Percentiles rank a stretch among this genome's conserved stretches.
Evolutionary conservation across 2,329 filamentous ascomycete genomes (phyloP).

Genomic region (Ceratocystis eucalypticola): DNA sequence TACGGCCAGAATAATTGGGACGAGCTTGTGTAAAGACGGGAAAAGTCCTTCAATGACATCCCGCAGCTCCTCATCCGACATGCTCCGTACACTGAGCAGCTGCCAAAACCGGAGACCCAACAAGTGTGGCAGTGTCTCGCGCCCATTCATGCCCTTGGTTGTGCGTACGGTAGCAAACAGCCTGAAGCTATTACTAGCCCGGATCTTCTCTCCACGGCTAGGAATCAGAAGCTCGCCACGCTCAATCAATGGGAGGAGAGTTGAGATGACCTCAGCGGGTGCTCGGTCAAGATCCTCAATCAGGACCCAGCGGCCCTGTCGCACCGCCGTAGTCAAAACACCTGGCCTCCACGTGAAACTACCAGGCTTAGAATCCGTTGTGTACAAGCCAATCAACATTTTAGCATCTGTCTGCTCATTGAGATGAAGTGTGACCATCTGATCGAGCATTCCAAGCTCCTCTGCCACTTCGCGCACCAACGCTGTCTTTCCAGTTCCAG

Average conservation of each 20-base stretch:
- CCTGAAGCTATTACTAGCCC: conserved; percentile 71
- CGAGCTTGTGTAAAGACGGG: conserved; percentile 52
- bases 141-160: conserved; percentile 51
- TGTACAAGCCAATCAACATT: conserved; percentile 86
- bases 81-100: conserved; percentile 53
- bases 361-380: conserved; percentile 72
- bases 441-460: conserved; percentile 61
- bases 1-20: conserved; percentile 45
- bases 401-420: conserved; percentile 99
- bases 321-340: conserved; percentile 84
- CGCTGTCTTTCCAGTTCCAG: conserved; percentile 84
- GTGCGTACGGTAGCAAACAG: conserved; percentile 87
- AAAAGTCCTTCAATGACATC: conserved; percentile 59
- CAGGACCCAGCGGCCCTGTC: conserved; percentile 88
- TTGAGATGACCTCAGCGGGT: conserved; percentile 87
- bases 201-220: conserved; percentile 72
- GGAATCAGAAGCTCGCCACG: conserved; percentile 82
- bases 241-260: conserved; percentile 83
- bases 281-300: conserved; percentile 95
- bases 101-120: conserved; percentile 83
- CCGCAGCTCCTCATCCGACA: conserved; percentile 55
- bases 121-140: conserved; percentile 55
- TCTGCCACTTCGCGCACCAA: conserved; percentile 70
- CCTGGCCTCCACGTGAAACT: conserved; percentile 88
- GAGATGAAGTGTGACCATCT: conserved; percentile 85